Evolutionary conservation across 306 rosid species (phyloP).

Genomic region (Castanea mollissima): DNA sequence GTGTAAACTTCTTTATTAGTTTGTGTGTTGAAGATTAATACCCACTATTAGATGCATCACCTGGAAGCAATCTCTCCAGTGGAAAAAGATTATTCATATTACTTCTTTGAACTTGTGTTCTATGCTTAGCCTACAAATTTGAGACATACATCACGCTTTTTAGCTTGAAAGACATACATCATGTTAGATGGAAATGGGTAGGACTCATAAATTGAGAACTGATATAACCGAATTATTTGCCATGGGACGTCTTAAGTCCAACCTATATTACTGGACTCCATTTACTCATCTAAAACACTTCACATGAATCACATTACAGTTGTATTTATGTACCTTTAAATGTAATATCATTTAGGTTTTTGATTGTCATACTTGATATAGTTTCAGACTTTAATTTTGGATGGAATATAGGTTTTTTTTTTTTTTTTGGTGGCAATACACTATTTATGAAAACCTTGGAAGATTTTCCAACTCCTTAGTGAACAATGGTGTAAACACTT

Average conservation of each 20-base stretch:
- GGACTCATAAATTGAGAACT: too few relatives aligned
- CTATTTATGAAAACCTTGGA: background rate
- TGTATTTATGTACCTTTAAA: background rate
- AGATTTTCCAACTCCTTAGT: background rate
- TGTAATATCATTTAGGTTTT: background rate
- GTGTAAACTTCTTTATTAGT: background rate
- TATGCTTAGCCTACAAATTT: background rate
- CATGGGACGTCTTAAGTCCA: too few relatives aligned
- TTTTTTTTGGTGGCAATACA: background rate
- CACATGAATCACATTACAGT: background rate
- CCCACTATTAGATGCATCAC: too few relatives aligned
- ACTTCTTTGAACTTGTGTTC: background rate
- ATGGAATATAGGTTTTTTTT: too few relatives aligned
- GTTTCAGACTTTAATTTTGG: too few relatives aligned
- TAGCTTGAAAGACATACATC: background rate
- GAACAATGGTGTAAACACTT: background rate
- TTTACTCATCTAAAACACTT: too few relatives aligned
- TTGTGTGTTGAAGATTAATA: background rate
- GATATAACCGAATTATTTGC: too few relatives aligned
- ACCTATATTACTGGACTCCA: too few relatives aligned
- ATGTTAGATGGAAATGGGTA: background rate
- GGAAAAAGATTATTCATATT: background rate
- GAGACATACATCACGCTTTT: background rate
- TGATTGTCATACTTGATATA: background rate
- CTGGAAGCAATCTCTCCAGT: background rate